Evolutionary conservation across 495 filamentous ascomycete genomes (phyloP), one percentile per base, ranked within the genome.

Genomic region (Penicillium argentinense): DNA sequence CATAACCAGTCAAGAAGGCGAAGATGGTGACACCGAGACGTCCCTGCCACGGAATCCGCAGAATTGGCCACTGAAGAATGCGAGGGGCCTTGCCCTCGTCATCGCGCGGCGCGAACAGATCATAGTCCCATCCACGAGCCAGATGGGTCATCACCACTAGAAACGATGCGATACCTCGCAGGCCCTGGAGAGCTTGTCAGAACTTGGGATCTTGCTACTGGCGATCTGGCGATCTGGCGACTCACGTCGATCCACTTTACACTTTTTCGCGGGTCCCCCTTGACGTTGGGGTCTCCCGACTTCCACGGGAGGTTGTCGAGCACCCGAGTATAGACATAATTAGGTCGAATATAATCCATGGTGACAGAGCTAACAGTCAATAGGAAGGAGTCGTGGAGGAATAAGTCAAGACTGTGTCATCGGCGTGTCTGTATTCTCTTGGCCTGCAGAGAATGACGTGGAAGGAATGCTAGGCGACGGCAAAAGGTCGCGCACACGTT

Each of bases 161-260:
- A 36, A 84, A 71, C 2, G 83, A 85, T 11, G 81, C 82, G 24
- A 85, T 68, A 38, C 83, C 83, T 48, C 83, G 71, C 1, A 87
- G 70, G 33, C 83, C 83, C 81, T 85, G 14, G 27, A 6, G 23
- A 53, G 9, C 14, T 9, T 19, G 18, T 38, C 34, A 33, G 18
- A 33, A 38, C 8, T 6, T 6, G 26, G 28, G 23, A 29, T 34
- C 1, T 29, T 26, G 22, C 25, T 7, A 21, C 3, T 33, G 16
- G 3, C 13, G 8, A 9, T 12, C 12, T 17, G n/a, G 16, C 6
- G 7, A 16, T 3, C 3, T 4, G 13, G 23, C 7, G 27, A 73
- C 79, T 54, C 64, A 83, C 81, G 75, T 86, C 83, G 27, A 85
- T 80, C 83, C 83, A 86, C 69, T 84, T 84, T 19, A 86, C 80